These are phyloP conservation scores for Xylaria digitata DNA, from an alignment of 2,329 filamentous ascomycete species.

Conservation along the genomic window DNA sequence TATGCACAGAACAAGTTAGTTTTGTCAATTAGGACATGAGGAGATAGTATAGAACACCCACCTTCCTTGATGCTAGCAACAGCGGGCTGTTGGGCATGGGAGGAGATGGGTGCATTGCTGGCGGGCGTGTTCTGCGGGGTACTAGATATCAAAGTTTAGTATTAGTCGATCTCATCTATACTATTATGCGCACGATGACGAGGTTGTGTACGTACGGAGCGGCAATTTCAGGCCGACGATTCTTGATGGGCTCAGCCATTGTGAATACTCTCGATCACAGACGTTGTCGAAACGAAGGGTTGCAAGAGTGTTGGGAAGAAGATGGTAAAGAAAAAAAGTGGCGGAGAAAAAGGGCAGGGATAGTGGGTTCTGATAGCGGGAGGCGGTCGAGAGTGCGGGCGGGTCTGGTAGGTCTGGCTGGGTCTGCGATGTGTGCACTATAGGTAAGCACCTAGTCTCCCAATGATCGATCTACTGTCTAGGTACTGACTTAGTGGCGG, in stretches of 20 bases:
- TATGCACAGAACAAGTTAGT: conserved; percentile 55
- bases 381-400: conserved; percentile 37
- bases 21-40: conserved; percentile 15
- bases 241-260: conserved; percentile 74
- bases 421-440: conserved; percentile 7
- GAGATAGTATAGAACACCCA: conserved; percentile 58
- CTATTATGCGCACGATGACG: conserved; percentile 24
- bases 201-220: conserved; percentile 65
- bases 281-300: conserved; percentile 39
- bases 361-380: conserved; percentile 43
- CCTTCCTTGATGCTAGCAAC: conserved; percentile 98
- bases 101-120: conserved; percentile 95
- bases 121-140: conserved; percentile 98
- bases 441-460: conserved; percentile 2
- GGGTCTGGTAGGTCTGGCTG: conserved; percentile 33
- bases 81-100: conserved; percentile 93
- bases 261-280: conserved; percentile 50
- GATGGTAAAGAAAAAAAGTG: conserved; percentile 43
- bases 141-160: conserved; percentile 65
- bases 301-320: conserved; percentile 40
- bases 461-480: neutral
- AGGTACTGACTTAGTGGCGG: neutral
- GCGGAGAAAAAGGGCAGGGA: conserved; percentile 45
- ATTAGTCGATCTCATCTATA: conserved; percentile 44
- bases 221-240: conserved; percentile 68